These are phyloP conservation scores for Gnomoniopsis smithogilvyi DNA, from an alignment of 2,329 filamentous ascomycete species.

Conservation along the genomic window DNA sequence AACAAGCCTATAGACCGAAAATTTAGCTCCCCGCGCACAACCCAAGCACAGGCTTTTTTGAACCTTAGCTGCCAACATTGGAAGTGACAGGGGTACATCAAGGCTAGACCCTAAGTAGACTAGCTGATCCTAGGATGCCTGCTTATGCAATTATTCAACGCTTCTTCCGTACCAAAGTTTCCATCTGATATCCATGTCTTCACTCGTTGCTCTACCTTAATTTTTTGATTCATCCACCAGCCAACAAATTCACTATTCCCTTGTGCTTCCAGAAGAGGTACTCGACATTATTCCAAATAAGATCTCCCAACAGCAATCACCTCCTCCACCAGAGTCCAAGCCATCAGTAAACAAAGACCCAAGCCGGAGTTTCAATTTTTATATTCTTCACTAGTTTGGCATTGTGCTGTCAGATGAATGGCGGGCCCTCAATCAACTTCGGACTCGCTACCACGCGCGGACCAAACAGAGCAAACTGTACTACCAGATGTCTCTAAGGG, in stretches of 20 bases:
- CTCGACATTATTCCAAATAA: background rate
- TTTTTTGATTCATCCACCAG: too few species aligned
- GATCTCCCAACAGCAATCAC: background rate
- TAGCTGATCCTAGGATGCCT: background rate
- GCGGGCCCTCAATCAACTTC: background rate
- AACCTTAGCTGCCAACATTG: background rate
- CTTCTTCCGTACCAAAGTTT: background rate
- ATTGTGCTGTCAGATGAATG: background rate
- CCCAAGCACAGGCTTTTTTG: background rate
- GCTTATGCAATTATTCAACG: background rate
- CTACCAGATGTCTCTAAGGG: conserved; percentile 39
- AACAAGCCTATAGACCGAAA: too few species aligned
- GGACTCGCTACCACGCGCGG: background rate
- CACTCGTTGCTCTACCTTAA: too few species aligned
- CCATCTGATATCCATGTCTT: too few species aligned
- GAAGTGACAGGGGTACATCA: background rate
- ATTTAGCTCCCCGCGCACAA: too few species aligned
- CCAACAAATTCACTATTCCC: too few species aligned
- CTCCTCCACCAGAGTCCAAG: background rate
- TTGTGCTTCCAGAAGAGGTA: too few species aligned
- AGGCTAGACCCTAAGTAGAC: background rate
- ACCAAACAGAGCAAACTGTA: conserved; percentile 26
- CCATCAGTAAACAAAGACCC: too few species aligned
- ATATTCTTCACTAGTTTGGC: background rate
- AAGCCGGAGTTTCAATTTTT: too few species aligned